Base-by-base conservation (phyloP, 768 basidiomycete species). In the Tubosaeta sp. region DNA sequence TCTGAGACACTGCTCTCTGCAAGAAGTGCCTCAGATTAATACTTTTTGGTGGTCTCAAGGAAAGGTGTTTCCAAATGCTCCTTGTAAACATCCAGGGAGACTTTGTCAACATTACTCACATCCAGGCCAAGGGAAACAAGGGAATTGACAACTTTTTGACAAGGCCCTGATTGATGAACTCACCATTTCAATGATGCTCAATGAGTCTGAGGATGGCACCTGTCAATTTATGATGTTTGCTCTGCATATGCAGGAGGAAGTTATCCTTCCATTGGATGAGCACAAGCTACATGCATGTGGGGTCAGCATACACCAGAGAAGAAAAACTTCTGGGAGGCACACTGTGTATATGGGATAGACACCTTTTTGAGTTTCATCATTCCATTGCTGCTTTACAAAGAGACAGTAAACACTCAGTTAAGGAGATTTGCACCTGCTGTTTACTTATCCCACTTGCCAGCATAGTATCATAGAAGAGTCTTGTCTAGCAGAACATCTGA, bases 301-400 rank as follows among this genome's bases (percentile, higher is more conserved):
- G 47, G 47, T 52, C 41, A 46, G 53, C 49, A 16, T 43, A 11
- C 7, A 41, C 16, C n/a, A n/a, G 19, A 27, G 37, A n/a, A 32
- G 37, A n/a, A 9, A 50, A 29, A 38, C 27, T 12, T 14, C n/a
- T 32, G 48, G 33, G 33, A 5, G 25, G 72, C 86, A 65, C 59
- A 95, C 95, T 26, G 95, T 99, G 66, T 98, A 98, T 17, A 99
- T 91, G 1, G 85, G 85, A 72, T 97, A 98, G 19, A 98, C 89
- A 39, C 86, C 88, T 71, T 91, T 95, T 62, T 95, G 78, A 14
- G 97, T 95, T 69, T 98, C 95, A 61, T 98, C 95, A n/a, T n/a
- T n/a, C 64, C 95, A 83, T 68, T 99, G 95, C 48, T 95, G 81
- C 74, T 95, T 95, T 41, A 99, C 95, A 95, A 95, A 99, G 71